Percentiles rank a stretch among this genome's conserved stretches.
Evolutionary conservation across 2,329 filamentous ascomycete genomes (phyloP).

Genomic region (Verruconis gallopava): DNA sequence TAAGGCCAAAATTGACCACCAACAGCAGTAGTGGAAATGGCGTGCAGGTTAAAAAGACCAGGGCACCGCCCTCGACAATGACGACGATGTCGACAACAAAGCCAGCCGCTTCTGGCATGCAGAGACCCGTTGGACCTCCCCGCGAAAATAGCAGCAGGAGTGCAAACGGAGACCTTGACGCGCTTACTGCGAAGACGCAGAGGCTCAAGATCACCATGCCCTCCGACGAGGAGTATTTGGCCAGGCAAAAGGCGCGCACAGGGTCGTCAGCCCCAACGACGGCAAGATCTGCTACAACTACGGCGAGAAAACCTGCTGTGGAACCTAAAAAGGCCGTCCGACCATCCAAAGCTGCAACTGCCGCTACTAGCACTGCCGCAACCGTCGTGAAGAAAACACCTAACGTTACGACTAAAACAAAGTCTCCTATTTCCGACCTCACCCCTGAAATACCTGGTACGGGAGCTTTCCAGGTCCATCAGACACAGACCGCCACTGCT

Average conservation of each 20-base stretch:
- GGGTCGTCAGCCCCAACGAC: constrained; percentile 26
- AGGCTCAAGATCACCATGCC: constrained; percentile 47
- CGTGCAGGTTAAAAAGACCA: constrained; percentile 9
- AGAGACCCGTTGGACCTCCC: not conserved
- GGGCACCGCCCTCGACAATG: not conserved
- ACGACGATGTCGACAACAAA: too few relatives aligned
- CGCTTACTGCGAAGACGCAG: constrained; percentile 25
- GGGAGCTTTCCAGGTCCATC: constrained; percentile 21
- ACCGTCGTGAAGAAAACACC: not conserved
- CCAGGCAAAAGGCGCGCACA: constrained; percentile 31
- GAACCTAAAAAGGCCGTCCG: constrained; percentile 4
- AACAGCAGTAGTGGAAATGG: not conserved
- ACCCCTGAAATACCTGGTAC: constrained; percentile 20
- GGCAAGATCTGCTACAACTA: constrained; percentile 14
- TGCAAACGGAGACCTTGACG: not conserved
- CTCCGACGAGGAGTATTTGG: constrained; percentile 43
- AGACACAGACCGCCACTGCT: too few relatives aligned
- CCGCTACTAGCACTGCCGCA: not conserved
- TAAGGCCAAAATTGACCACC: not conserved
- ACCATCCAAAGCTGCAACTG: not conserved
- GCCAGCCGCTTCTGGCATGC: not conserved
- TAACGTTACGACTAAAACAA: not conserved
- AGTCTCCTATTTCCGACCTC: constrained; percentile 14
- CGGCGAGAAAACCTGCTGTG: constrained; percentile 11
- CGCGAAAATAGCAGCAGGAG: not conserved